Conservation (phyloP, 371 early-diverging fungal genomes). For the Syncephalastrum monosporum region DNA sequence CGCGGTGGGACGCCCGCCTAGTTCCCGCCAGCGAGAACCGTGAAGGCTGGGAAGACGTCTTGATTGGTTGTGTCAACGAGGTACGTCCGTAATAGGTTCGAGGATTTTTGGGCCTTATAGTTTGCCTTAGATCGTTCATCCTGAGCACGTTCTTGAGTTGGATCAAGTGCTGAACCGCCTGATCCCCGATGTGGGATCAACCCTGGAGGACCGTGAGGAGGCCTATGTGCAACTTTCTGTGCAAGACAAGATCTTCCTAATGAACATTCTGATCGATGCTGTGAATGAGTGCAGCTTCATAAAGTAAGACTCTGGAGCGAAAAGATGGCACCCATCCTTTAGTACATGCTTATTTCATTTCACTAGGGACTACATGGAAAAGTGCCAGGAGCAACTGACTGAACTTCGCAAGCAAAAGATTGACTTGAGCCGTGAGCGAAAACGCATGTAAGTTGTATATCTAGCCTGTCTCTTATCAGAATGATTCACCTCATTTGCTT, state of each 20-base stretch:
- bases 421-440: constrained; percentile 67
- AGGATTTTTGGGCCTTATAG: background rate
- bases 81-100: constrained; percentile 15
- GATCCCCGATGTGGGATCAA: constrained; percentile 38
- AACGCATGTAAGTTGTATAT: constrained; percentile 32
- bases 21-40: constrained; percentile 35
- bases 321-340: background rate
- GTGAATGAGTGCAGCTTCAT: constrained; percentile 46
- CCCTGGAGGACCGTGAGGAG: constrained; percentile 45
- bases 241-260: constrained; percentile 48
- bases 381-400: constrained; percentile 52
- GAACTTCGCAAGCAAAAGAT: constrained; percentile 60
- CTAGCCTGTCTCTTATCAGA: background rate
- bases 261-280: constrained; percentile 51
- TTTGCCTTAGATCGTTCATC: constrained; percentile 39
- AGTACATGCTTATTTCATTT: background rate
- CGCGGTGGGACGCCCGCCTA: constrained; percentile 34
- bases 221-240: constrained; percentile 43
- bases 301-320: constrained; percentile 25
- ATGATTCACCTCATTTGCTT: background rate
- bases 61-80: constrained; percentile 49
- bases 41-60: constrained; percentile 45
- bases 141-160: constrained; percentile 42
- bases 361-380: constrained; percentile 60
- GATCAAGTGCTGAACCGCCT: constrained; percentile 51